These are phyloP conservation scores for Fraxinus anomala DNA, from an alignment of 257 asterid species.

Conservation along the genomic window DNA sequence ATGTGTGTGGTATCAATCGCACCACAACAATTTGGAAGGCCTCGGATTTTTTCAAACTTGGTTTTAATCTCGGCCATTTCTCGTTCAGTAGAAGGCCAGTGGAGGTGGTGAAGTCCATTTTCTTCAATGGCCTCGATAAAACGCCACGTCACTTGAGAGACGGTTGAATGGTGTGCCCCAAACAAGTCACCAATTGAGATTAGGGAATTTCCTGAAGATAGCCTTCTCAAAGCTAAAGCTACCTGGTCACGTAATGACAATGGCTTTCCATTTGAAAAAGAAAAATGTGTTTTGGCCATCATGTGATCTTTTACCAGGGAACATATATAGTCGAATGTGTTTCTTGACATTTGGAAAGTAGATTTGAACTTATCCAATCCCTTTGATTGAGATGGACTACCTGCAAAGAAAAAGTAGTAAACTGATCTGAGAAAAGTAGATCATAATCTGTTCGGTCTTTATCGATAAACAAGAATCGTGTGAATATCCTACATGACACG, in stretches of 20 bases:
- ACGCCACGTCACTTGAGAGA: conserved; percentile 90
- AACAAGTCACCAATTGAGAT: conserved; percentile 72
- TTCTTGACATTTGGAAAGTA: conserved; percentile 59
- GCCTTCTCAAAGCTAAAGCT: conserved; percentile 71
- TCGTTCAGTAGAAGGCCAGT: conserved; percentile 65
- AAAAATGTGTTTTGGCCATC: conserved; percentile 61
- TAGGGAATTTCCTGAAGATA: conserved; percentile 72
- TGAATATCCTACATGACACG: neutral
- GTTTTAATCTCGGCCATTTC: conserved; percentile 46
- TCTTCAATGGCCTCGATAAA: conserved; percentile 84
- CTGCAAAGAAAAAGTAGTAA: conserved; percentile 36
- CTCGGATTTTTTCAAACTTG: conserved; percentile 61
- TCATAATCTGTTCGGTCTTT: too few species aligned
- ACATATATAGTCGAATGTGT: conserved; percentile 71
- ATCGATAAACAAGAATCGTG: too few species aligned
- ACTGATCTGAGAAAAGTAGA: too few species aligned
- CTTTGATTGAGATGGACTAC: conserved; percentile 45
- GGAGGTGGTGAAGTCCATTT: conserved; percentile 58
- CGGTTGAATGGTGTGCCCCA: conserved; percentile 76
- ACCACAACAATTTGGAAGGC: conserved; percentile 91
- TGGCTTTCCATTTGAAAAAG: conserved; percentile 60
- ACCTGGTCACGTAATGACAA: conserved; percentile 75
- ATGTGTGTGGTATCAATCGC: conserved; percentile 75
- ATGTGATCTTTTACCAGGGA: conserved; percentile 68
- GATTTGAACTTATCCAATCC: conserved; percentile 50